These are phyloP conservation scores for Lobosporangium transversale DNA, from an alignment of 192 early-diverging fungal species.

Conservation along the genomic window DNA sequence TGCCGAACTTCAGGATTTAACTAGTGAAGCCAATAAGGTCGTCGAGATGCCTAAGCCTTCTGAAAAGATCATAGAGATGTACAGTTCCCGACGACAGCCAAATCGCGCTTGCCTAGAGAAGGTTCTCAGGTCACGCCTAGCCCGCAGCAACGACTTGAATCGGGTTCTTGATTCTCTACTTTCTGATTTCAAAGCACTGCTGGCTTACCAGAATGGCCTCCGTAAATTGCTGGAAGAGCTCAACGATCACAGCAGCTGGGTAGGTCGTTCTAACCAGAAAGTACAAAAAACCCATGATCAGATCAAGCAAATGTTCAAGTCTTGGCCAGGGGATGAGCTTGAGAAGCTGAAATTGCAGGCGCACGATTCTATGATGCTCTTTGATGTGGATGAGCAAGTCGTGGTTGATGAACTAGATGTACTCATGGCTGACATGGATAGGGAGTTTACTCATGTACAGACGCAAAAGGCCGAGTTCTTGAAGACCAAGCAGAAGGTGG, in stretches of 20 bases:
- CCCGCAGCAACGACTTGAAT: constrained; percentile 16
- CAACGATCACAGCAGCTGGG: constrained; percentile 38
- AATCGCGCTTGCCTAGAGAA: constrained; percentile 15
- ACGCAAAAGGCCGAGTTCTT: constrained; percentile 14
- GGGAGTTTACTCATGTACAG: constrained; percentile 34
- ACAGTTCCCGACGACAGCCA: constrained; percentile 6
- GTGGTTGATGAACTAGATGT: constrained; percentile 44
- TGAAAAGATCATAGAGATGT: constrained; percentile 32
- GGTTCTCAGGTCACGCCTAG: constrained; percentile 12
- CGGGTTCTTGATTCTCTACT: constrained; percentile 13
- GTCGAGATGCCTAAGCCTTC: constrained; percentile 29
- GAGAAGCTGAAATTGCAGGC: constrained; percentile 29
- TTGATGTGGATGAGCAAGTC: constrained; percentile 50
- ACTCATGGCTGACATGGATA: constrained; percentile 40
- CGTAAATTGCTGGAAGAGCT: constrained; percentile 23
- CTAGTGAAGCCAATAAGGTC: neutral
- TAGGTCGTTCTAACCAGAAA: constrained; percentile 15
- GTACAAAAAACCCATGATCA: constrained; percentile 39
- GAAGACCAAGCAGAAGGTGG: constrained; percentile 17
- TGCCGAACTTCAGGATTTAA: constrained; percentile 21
- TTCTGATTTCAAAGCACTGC: constrained; percentile 22
- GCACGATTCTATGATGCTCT: constrained; percentile 35
- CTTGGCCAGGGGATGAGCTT: constrained; percentile 45
- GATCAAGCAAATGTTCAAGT: constrained; percentile 46
- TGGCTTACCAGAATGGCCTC: constrained; percentile 37